Evolutionary conservation across 768 basidiomycete genomes (phyloP), one percentile per base, ranked within the genome.

Genomic region (Cytidiella melzeri): DNA sequence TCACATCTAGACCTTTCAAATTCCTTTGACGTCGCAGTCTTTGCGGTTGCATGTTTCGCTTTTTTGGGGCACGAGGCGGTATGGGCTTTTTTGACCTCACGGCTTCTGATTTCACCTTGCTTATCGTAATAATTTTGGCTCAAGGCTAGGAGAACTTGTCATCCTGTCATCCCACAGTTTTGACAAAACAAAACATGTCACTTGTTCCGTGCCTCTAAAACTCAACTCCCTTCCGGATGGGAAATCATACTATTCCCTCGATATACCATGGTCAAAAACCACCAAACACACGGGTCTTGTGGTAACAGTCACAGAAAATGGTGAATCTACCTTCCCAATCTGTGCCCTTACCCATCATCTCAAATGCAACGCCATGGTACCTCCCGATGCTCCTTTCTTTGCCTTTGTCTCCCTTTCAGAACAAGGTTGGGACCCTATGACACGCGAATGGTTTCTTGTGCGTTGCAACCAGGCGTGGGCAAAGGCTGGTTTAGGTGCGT

Each of bases 251-350:
- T 60, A 7, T 15, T 34, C 30, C 15, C 30, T 55, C 23, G 64
- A 63, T 30, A 67, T 73, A 7, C 69, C 71, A 0, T 69, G 66
- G 62, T 64, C 67, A 0, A 71, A 73, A 46, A 65, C 66, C 0
- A 67, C 65, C 1, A 27, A 47, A 0, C 26, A 57, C 4, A 28
- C 30, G 0, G 30, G 30, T 34, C 30, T 34, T 63, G 71, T 3
- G 21, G 55, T 68, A n/a, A 53, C 61, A 2, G 40, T 69, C 21
- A 64, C 62, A n/a, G 57, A 41, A 2, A 24, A 45, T 4, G 27
- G 26, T 11, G 54, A 55, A 20, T 40, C 48, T 3, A 30, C 51
- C 20, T 15, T n/a, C 23, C 37, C 38, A 5, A 24, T 25, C 10
- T 6, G 26, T 24, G 47, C 34, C 20, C 9, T 34, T 25, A 4